Conservation (phyloP, 371 early-diverging fungal species). For the Rhizopus sp. region DNA sequence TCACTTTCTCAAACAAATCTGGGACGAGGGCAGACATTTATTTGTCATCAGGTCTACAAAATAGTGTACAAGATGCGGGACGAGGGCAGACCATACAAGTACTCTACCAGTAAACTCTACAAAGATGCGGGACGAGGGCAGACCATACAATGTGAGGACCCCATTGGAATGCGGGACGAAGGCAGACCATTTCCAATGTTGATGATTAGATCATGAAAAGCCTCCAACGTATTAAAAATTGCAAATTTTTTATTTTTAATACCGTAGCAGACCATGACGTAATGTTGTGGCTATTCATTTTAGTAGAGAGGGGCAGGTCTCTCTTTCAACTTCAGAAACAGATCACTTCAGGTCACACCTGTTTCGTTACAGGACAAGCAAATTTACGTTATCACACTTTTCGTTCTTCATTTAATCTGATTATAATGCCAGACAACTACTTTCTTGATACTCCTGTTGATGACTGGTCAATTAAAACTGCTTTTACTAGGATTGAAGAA, state of each 20-base stretch:
- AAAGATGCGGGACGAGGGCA: conserved; percentile 3
- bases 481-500: conserved; percentile 7
- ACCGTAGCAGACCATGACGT: no score
- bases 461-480: conserved; percentile 7
- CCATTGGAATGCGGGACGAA: no score
- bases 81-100: conserved; percentile 8
- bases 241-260: no score
- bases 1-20: conserved; percentile 8
- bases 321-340: no score
- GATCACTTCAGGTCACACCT: conserved; percentile 1
- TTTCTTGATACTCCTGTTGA: conserved; percentile 10
- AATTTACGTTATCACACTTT: conserved; percentile 2
- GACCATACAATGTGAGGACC: neutral
- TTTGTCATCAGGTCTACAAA: conserved; percentile 5
- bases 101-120: conserved; percentile 1
- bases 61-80: conserved; percentile 9
- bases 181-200: conserved; percentile 5
- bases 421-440: conserved; percentile 1
- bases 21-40: conserved; percentile 5
- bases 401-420: conserved; percentile 5
- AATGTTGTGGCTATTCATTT: no score
- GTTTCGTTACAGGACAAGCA: conserved; percentile 1
- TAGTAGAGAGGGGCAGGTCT: no score
- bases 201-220: conserved; percentile 7
- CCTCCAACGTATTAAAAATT: no score